A percentile compares a stretch with the other conserved stretches of the same genome.
Conservation (phyloP, 2,329 filamentous ascomycete genomes). For the Pyrenochaeta sp. region DNA sequence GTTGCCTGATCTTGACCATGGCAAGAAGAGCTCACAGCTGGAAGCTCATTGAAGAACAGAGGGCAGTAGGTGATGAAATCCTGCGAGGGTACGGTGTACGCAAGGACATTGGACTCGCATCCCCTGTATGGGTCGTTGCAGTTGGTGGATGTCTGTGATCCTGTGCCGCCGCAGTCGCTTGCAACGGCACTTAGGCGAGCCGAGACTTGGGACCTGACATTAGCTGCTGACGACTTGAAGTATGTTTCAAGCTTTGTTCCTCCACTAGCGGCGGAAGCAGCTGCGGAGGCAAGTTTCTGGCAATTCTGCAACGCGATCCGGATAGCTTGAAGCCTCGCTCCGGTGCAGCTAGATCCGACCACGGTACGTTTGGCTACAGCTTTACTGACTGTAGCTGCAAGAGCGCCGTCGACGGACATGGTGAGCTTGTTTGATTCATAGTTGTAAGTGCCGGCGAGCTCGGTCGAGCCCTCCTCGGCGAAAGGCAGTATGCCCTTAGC, state of each 20-base stretch:
- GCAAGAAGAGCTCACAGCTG: conserved; percentile 61
- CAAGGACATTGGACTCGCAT: conserved; percentile 61
- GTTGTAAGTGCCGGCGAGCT: conserved; percentile 63
- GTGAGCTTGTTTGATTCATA: conserved; percentile 68
- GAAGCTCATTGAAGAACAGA: conserved; percentile 65
- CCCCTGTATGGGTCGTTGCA: conserved; percentile 66
- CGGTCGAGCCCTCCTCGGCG: conserved; percentile 58
- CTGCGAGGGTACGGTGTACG: conserved; percentile 66
- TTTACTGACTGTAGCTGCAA: conserved; percentile 60
- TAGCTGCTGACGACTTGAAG: conserved; percentile 66
- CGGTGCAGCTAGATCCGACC: conserved; percentile 64
- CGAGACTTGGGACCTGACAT: conserved; percentile 51
- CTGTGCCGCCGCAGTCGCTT: conserved; percentile 63
- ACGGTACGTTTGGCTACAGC: conserved; percentile 62
- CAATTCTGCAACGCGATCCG: conserved; percentile 64
- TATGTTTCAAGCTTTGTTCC: conserved; percentile 65
- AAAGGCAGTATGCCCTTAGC: conserved; percentile 57
- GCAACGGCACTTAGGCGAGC: conserved; percentile 55
- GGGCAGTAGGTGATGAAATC: conserved; percentile 70
- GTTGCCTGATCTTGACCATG: conserved; percentile 72
- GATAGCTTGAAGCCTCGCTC: conserved; percentile 56
- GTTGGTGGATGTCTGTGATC: conserved; percentile 63
- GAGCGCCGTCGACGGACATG: conserved; percentile 64
- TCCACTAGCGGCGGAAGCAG: conserved; percentile 58
- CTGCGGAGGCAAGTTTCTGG: conserved; percentile 61